A percentile compares a stretch with the other conserved stretches of the same genome.
Conservation (phyloP, 2,329 filamentous ascomycete species). For the Cytospora mali region DNA sequence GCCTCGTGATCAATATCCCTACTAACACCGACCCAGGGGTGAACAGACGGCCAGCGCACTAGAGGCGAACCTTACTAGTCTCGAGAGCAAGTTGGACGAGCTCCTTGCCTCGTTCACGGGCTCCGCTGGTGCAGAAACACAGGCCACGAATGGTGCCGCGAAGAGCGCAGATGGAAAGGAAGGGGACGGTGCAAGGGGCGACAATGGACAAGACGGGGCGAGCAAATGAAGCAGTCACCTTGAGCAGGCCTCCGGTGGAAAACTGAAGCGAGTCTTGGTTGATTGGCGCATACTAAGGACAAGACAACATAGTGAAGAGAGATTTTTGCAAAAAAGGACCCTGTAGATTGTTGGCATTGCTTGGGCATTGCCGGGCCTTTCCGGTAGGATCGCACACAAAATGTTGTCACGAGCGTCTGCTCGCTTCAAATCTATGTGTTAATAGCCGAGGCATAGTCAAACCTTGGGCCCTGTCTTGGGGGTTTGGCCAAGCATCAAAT, state of each 20-base stretch:
- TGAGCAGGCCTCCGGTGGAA: not conserved
- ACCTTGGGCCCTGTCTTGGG: not conserved
- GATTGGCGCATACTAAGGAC: not conserved
- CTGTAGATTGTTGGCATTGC: not conserved
- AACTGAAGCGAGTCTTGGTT: not conserved
- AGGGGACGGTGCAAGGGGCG: not conserved
- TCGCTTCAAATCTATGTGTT: not conserved
- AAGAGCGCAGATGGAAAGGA: not conserved
- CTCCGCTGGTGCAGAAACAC: not conserved
- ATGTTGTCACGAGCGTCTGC: not conserved
- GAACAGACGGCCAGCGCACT: slow-evolving; percentile 57
- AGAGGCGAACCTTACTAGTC: slow-evolving; percentile 53
- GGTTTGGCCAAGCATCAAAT: no score
- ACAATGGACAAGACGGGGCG: not conserved
- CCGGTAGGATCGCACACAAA: not conserved
- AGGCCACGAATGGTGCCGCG: slow-evolving; percentile 6
- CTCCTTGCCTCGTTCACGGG: slow-evolving; percentile 53
- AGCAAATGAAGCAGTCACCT: not conserved
- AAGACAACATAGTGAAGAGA: not conserved
- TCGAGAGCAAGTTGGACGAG: slow-evolving; percentile 59
- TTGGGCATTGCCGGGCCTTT: not conserved
- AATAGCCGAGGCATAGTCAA: not conserved
- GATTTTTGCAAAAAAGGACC: not conserved
- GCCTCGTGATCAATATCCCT: not conserved
- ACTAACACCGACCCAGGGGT: slow-evolving; percentile 42